A percentile compares a stretch with the other conserved stretches of the same genome.
Conservation (phyloP, 2,329 filamentous ascomycete species). For the Thielaviopsis punctulata region DNA sequence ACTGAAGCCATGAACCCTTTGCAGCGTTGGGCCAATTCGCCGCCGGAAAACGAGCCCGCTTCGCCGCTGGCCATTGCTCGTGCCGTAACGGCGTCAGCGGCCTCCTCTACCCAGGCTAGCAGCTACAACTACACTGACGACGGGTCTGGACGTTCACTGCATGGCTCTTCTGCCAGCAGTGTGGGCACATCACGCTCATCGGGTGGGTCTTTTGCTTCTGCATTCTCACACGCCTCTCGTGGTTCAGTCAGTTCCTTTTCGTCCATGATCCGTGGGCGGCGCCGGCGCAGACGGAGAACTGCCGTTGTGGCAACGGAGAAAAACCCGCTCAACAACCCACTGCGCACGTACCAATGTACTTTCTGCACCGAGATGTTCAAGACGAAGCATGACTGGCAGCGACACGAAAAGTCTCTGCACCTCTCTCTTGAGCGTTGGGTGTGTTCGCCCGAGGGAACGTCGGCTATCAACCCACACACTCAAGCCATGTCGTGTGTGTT, state of each 20-base stretch:
- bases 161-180: constrained; percentile 40
- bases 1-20: constrained; percentile 37
- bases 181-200: constrained; percentile 44
- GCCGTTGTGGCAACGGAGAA: constrained; percentile 20
- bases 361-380: constrained; percentile 53
- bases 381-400: constrained; percentile 52
- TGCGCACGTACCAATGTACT: constrained; percentile 47
- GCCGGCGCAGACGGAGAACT: constrained; percentile 30
- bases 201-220: constrained; percentile 39
- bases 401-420: constrained; percentile 52
- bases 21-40: constrained; percentile 42
- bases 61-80: constrained; percentile 40
- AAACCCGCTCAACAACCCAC: constrained; percentile 23
- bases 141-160: constrained; percentile 39
- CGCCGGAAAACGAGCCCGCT: constrained; percentile 42
- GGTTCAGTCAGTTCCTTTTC: constrained; percentile 37
- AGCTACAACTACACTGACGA: constrained; percentile 43
- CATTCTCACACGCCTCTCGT: constrained; percentile 39
- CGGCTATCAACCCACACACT: constrained; percentile 39
- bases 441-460: constrained; percentile 40
- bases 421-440: constrained; percentile 49
- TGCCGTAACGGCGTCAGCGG: constrained; percentile 34
- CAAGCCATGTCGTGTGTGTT: constrained; percentile 41
- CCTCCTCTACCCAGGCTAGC: constrained; percentile 39
- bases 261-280: constrained; percentile 28